phyloP scores from a whole-genome alignment of 2,329 filamentous ascomycete genomes.

The Colletotrichum spaethianum region DNA sequence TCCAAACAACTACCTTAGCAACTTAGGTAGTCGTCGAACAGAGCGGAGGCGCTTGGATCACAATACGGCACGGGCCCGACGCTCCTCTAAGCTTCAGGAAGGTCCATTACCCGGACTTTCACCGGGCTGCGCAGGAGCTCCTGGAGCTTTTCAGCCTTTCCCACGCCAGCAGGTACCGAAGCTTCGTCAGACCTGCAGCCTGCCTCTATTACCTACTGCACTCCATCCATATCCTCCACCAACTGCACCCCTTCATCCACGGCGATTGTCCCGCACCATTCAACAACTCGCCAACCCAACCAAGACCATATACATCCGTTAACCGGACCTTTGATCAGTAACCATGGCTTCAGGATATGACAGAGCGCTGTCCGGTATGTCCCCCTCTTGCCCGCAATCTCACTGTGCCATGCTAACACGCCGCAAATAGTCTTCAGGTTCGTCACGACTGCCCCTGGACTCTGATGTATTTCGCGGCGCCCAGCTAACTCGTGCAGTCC shows the following conservation, averaged over 20 bases:
- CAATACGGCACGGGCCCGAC: background rate
- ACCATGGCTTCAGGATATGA: slow-evolving; percentile 95
- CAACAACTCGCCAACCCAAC: slow-evolving; percentile 12
- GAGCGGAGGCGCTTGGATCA: background rate
- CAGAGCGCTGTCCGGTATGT: slow-evolving; percentile 96
- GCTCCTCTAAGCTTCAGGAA: background rate
- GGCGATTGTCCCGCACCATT: slow-evolving; percentile 34
- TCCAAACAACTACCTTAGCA: background rate
- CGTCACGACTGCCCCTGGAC: slow-evolving; percentile 47
- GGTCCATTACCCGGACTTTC: slow-evolving; percentile 39
- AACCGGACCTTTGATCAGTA: slow-evolving; percentile 37
- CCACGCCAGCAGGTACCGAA: slow-evolving; percentile 43
- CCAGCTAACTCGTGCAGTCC: slow-evolving; percentile 78
- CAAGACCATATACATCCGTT: slow-evolving; percentile 17
- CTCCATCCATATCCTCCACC: slow-evolving; percentile 37
- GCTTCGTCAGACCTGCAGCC: slow-evolving; percentile 51
- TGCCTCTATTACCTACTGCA: slow-evolving; percentile 41
- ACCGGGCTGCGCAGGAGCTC: slow-evolving; percentile 38
- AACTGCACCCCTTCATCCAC: slow-evolving; percentile 36
- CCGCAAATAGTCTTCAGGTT: slow-evolving; percentile 84
- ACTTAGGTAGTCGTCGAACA: background rate
- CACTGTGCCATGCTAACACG: slow-evolving; percentile 56
- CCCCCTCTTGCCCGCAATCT: slow-evolving; percentile 50
- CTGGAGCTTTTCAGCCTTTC: slow-evolving; percentile 43
- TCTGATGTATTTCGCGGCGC: slow-evolving; percentile 29